Evolutionary conservation across 2,329 filamentous ascomycete genomes (phyloP).

Genomic region (Pseudocercospora cruenta): DNA sequence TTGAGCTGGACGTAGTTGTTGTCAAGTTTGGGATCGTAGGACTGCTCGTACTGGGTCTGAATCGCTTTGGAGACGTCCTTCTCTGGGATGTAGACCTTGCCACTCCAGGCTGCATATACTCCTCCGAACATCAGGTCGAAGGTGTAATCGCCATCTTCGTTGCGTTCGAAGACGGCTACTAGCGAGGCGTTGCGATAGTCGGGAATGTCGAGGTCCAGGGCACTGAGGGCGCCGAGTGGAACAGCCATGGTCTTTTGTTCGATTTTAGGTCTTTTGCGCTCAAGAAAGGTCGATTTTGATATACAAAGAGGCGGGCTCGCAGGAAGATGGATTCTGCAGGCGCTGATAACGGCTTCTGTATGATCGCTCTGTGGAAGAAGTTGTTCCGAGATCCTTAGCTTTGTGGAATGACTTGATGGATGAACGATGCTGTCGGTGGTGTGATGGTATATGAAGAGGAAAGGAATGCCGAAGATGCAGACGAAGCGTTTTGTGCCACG

Average conservation of each 20-base stretch:
- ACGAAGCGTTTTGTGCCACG: no score
- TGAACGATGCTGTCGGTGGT: no score
- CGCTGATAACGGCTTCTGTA: no score
- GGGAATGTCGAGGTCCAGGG: background rate
- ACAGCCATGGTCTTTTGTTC: background rate
- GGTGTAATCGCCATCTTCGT: background rate
- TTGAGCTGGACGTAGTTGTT: background rate
- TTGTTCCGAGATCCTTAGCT: no score
- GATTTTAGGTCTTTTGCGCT: no score
- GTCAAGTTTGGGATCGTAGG: background rate
- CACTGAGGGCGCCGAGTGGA: background rate
- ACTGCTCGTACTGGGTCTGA: background rate
- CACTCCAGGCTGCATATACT: background rate
- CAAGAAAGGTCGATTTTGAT: no score
- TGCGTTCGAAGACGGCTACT: background rate
- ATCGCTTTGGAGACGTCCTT: background rate
- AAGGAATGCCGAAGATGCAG: no score
- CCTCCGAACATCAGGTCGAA: background rate
- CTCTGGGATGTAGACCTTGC: background rate
- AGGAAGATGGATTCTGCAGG: no score
- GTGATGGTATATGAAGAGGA: no score
- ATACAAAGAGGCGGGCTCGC: no score
- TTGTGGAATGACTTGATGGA: no score
- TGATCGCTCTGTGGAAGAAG: no score
- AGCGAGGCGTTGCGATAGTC: background rate